Evolutionary conservation across 768 basidiomycete genomes (phyloP).

Genomic region (Lyophyllum shimeji): DNA sequence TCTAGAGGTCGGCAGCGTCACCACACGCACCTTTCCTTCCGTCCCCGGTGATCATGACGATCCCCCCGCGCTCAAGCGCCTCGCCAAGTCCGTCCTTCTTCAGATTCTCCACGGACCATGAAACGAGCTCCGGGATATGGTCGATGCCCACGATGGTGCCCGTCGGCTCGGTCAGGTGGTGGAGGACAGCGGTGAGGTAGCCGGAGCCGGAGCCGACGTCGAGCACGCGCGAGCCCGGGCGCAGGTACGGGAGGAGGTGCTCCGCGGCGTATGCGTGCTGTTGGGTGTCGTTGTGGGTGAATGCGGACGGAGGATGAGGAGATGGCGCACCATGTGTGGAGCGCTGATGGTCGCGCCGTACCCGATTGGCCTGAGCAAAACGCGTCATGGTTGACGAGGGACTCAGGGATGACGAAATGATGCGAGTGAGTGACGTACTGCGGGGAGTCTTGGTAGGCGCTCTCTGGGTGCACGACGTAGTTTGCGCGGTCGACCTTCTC

Average conservation of each 20-base stretch:
- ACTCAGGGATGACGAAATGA: background rate
- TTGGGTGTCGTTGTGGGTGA: background rate
- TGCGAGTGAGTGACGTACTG: constrained; percentile 46
- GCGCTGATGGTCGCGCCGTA: constrained; percentile 93
- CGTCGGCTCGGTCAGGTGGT: constrained; percentile 59
- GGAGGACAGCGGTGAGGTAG: constrained; percentile 80
- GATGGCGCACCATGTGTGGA: constrained; percentile 82
- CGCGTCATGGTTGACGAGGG: background rate
- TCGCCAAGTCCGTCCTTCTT: constrained; percentile 58
- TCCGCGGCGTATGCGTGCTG: constrained; percentile 87
- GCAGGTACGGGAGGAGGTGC: constrained; percentile 70
- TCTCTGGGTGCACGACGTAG: constrained; percentile 48
- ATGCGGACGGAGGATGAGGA: background rate
- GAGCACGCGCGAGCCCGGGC: constrained; percentile 72
- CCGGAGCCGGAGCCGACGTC: constrained; percentile 92
- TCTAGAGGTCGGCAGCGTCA: too few relatives aligned
- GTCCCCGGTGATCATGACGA: constrained; percentile 74
- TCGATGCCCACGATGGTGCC: constrained; percentile 88
- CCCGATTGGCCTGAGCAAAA: constrained; percentile 62
- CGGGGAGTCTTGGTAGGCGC: constrained; percentile 81
- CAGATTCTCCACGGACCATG: constrained; percentile 70
- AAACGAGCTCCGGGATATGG: constrained; percentile 78
- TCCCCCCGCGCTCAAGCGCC: constrained; percentile 50
- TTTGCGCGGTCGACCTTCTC: constrained; percentile 64
- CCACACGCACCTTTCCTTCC: constrained; percentile 61